Conservation (phyloP, 306 rosid species). For the Quercus bicolor region DNA sequence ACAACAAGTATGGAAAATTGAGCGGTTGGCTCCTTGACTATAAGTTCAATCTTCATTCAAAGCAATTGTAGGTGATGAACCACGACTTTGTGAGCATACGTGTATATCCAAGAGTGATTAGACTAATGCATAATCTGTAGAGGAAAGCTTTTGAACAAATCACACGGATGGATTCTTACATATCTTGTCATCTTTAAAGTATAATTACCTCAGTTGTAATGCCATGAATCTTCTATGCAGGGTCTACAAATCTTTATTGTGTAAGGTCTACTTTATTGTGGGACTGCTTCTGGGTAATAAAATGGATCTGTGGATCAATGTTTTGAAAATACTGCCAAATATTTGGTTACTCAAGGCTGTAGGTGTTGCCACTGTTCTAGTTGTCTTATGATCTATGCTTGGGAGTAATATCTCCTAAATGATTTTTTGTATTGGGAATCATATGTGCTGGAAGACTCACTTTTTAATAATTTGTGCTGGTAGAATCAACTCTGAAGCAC, state of each 20-base stretch:
- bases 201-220: not conserved
- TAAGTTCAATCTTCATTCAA: slow-evolving; percentile 25
- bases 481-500: not conserved
- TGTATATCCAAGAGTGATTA: not conserved
- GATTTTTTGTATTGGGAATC: not conserved
- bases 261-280: not conserved
- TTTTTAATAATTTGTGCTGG: not conserved
- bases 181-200: not conserved
- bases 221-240: not conserved
- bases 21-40: slow-evolving; percentile 90
- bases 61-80: not conserved
- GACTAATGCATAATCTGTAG: not conserved
- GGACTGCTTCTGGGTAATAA: not conserved
- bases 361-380: not conserved
- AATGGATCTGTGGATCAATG: not conserved
- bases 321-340: not conserved
- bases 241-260: not conserved
- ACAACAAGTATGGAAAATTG: slow-evolving; percentile 64
- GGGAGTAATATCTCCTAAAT: not conserved
- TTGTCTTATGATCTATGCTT: not conserved
- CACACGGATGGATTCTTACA: not conserved
- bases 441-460: no score
- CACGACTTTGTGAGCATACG: not conserved
- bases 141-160: not conserved
- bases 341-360: not conserved